phyloP scores from a whole-genome alignment of 441 rosid genomes.

The Dalechampia spathulata region DNA sequence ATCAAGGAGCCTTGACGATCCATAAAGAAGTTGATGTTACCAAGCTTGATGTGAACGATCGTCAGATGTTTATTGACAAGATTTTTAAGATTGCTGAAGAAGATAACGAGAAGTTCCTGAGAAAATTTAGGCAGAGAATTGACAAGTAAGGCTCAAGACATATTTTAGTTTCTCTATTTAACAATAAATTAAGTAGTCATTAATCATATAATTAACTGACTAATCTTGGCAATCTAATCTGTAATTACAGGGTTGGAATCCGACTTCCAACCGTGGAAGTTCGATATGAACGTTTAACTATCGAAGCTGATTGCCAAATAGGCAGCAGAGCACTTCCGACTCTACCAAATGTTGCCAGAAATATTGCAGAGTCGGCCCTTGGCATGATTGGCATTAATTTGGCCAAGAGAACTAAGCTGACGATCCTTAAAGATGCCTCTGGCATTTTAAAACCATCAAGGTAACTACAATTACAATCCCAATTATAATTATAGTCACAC shows the following conservation, averaged over 20 bases:
- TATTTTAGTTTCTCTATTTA: too few species aligned
- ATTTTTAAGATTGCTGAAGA: conserved; percentile 62
- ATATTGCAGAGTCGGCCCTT: conserved; percentile 44
- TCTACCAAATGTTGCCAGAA: conserved; percentile 48
- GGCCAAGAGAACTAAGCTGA: conserved; percentile 52
- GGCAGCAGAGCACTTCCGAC: conserved; percentile 94
- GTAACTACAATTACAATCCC: conserved; percentile 4
- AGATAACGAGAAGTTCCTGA: conserved; percentile 62
- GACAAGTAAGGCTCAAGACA: too few species aligned
- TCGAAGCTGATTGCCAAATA: conserved; percentile 64
- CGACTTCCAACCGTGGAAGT: conserved; percentile 78
- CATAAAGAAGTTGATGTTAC: conserved; percentile 55
- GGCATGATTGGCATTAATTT: conserved; percentile 38
- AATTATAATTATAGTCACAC: background rate
- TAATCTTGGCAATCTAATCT: too few species aligned
- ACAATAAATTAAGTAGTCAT: too few species aligned
- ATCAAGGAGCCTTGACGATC: conserved; percentile 31
- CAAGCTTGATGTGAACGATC: conserved; percentile 40
- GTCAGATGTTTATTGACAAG: conserved; percentile 15
- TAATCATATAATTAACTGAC: too few species aligned
- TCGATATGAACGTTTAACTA: conserved; percentile 59
- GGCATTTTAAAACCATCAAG: conserved; percentile 69
- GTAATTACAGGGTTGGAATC: conserved; percentile 60
- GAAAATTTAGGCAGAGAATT: conserved; percentile 51
- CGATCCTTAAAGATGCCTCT: conserved; percentile 57